Evolutionary conservation across 345 rosid species (phyloP).

Genomic region (Viola odorata): DNA sequence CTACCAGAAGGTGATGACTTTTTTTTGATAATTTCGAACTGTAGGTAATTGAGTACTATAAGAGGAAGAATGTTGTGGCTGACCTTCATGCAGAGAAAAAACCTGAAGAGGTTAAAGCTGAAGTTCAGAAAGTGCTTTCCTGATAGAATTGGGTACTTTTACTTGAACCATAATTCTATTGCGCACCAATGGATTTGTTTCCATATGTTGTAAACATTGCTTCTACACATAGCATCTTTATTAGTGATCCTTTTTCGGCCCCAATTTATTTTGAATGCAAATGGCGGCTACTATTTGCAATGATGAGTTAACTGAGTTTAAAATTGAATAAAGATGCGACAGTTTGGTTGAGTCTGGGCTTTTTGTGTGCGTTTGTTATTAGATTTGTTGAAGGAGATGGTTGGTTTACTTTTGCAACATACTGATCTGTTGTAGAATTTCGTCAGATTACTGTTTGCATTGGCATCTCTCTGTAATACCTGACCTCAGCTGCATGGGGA

Average conservation of each 20-base stretch:
- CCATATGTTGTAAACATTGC: slow-evolving; percentile 5
- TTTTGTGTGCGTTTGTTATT: too few relatives aligned
- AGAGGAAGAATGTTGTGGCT: slow-evolving; percentile 57
- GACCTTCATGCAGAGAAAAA: slow-evolving; percentile 81
- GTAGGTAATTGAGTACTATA: slow-evolving; percentile 80
- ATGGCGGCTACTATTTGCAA: slow-evolving; percentile 6
- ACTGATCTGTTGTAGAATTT: too few relatives aligned
- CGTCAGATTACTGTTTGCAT: too few relatives aligned
- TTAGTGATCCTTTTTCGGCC: background rate
- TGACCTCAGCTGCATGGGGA: too few relatives aligned
- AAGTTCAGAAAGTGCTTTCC: slow-evolving; percentile 70
- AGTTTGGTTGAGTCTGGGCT: too few relatives aligned
- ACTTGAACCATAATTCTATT: background rate
- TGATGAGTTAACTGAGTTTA: slow-evolving; percentile 15
- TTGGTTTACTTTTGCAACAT: too few relatives aligned
- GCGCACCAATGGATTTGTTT: background rate
- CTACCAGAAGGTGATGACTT: too few relatives aligned
- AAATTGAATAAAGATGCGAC: too few relatives aligned
- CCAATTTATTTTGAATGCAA: slow-evolving; percentile 1
- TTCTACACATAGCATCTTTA: background rate
- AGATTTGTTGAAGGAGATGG: too few relatives aligned
- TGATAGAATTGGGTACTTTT: slow-evolving; percentile 2
- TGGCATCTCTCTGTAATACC: too few relatives aligned
- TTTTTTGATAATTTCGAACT: slow-evolving; percentile 9
- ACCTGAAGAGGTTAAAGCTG: slow-evolving; percentile 62